Evolutionary conservation across 2,329 filamentous ascomycete genomes (phyloP).

Genomic region (Thelonectria rubi): DNA sequence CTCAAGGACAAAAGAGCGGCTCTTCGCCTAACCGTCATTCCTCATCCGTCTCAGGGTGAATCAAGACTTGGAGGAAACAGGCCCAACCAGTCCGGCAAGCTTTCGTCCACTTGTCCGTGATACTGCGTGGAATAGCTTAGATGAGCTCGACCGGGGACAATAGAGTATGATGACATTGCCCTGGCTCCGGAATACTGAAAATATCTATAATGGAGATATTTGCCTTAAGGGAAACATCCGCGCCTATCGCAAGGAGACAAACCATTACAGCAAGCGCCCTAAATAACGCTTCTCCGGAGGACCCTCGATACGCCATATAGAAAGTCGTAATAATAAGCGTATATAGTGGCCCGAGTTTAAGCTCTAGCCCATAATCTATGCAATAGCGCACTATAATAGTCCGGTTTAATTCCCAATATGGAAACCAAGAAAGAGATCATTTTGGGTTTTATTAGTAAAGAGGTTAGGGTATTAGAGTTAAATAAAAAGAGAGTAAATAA

Average conservation of each 20-base stretch:
- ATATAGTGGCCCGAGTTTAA: conserved; percentile 10
- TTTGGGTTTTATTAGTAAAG: too few species aligned
- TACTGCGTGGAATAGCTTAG: background rate
- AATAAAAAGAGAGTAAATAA: too few species aligned
- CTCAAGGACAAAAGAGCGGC: too few species aligned
- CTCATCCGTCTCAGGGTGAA: background rate
- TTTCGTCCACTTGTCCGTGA: conserved; percentile 10
- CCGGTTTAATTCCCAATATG: too few species aligned
- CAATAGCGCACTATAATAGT: background rate
- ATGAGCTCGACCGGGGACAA: conserved; percentile 14
- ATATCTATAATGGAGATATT: conserved; percentile 22
- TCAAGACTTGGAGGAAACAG: background rate
- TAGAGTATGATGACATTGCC: conserved; percentile 2
- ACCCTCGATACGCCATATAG: conserved; percentile 14
- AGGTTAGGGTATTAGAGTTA: too few species aligned
- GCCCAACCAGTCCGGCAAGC: conserved; percentile 15
- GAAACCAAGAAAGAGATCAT: too few species aligned
- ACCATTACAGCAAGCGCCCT: conserved; percentile 18
- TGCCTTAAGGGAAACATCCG: background rate
- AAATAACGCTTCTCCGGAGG: conserved; percentile 27
- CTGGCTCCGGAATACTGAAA: background rate
- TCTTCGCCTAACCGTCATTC: too few species aligned
- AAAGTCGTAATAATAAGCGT: conserved; percentile 16
- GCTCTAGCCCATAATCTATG: background rate
- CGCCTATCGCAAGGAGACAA: conserved; percentile 10